Base-by-base conservation (phyloP, 768 basidiomycete genomes). In the Lentinula guzmanii region DNA sequence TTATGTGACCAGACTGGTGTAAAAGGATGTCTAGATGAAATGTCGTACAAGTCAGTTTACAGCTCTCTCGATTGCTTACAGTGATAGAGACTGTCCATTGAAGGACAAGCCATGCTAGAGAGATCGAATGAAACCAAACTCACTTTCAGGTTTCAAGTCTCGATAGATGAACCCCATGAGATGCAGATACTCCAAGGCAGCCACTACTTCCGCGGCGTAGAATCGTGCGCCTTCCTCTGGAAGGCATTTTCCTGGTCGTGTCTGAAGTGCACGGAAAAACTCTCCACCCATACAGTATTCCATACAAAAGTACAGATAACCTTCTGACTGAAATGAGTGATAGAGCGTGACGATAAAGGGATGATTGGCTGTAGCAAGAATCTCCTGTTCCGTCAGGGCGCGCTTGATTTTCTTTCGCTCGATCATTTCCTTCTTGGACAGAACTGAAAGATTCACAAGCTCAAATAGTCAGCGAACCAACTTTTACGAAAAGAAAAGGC, bases 371-470 rank as follows among this genome's bases (percentile, higher is more conserved):
- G 95, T 96, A 8, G 96, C 96, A 46, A 99, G 84, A 66, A 99
- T 99, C 75, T 98, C 97, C 78, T 98, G 97, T 76, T 99, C 97
- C 4, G 97, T 98, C 69, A 99, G 73, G 8, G 96, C 97, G 64
- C 97, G 87, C 75, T 99, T 99, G 79, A 99, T 96, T 82, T 99
- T 99, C 79, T 96, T 97, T 68, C 97, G 87, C 77, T 96, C 94
- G 74, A 99, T 95, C 96, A 99, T 98, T 80, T 99, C 97, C 80
- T 91, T 93, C 80, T 98, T 98, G 55, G 95, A 97, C 50, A 99
- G 80, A 24, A 99, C 97, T 96, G 74, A 71, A 71, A 75, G 70
- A 64, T 70, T 69, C 71, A 66, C 72, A 70, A 77, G 73, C 61
- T 71, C 70, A 61, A 64, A 28, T 61, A 62, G 64, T 45, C 61